Base-by-base conservation (phyloP, 495 filamentous ascomycete genomes). In the Amphirosellinia nigrospora region DNA sequence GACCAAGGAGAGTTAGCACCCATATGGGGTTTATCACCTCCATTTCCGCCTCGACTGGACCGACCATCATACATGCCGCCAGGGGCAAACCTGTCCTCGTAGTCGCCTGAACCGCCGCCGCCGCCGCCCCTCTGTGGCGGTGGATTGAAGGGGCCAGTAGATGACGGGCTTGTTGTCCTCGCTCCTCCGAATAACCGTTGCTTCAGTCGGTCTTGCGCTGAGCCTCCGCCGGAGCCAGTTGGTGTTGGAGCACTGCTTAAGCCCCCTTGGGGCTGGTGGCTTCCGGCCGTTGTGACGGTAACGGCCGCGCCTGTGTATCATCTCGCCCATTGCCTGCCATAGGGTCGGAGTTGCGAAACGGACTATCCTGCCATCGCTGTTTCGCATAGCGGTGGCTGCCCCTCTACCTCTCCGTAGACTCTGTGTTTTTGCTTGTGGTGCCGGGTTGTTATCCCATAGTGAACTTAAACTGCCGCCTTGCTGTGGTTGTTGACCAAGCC, bases 231-330 rank as follows among this genome's bases (percentile, higher is more conserved):
- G 58, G 75, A 69, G 63, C 77, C 48, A 58, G 79, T 74, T 62
- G 66, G 75, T 71, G 81, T 75, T 74, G 80, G 71, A 64, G 75
- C 77, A 64, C 74, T 75, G 58, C 78, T 75, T 50, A 70, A 73
- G 23, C 66, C 79, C 74, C 68, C 73, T 71, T 73, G 71, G 73
- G 67, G 81, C 81, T 95, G 92, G 75, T 92, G 91, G 69, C 92
- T 93, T 6, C 90, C 91, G 3, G 85, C 86, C 90, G 80, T 79
- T 94, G 92, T 70, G 89, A 92, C 8, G 89, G 91, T 69, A 92
- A 74, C 15, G 89, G 91, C 30, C 91, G 78, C n/a, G 83, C 75
- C 39, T 85, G 79, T 7, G 83, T 77, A 19, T 83, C 74, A 7
- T 79, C 75, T 45, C 74, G 72, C 39, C 69, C 67, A 30, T 66